Evolutionary conservation across 148 eudicot species (phyloP).

Genomic region (Silene latifolia): DNA sequence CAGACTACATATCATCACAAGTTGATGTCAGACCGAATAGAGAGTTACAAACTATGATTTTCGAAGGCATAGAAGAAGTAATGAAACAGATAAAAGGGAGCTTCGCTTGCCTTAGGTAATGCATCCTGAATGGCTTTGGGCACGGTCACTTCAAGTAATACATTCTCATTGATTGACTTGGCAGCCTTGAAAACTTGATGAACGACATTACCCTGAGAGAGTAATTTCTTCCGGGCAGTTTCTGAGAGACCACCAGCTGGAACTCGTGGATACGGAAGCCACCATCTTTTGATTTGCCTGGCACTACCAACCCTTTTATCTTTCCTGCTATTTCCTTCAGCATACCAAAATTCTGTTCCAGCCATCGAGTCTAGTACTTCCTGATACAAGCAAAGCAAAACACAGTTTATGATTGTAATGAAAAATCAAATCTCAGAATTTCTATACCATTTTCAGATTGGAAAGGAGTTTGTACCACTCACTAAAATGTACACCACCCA

Average conservation of each 20-base stretch:
- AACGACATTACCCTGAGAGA: constrained; percentile 68
- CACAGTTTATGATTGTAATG: neutral
- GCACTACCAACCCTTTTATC: constrained; percentile 56
- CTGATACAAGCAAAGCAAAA: constrained; percentile 34
- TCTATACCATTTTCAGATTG: neutral
- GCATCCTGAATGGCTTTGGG: constrained; percentile 63
- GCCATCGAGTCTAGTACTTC: constrained; percentile 84
- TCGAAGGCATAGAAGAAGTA: neutral
- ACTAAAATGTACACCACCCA: too few relatives aligned
- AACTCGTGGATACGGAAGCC: constrained; percentile 91
- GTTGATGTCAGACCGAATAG: neutral
- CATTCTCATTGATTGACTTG: constrained; percentile 68
- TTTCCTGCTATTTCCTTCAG: constrained; percentile 71
- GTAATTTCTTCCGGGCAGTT: constrained; percentile 62
- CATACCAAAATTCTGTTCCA: constrained; percentile 79
- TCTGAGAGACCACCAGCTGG: constrained; percentile 79
- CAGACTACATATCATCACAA: constrained; percentile 52
- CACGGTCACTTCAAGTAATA: constrained; percentile 73
- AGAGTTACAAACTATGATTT: neutral
- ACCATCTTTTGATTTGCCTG: constrained; percentile 83
- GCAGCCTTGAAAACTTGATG: constrained; percentile 94
- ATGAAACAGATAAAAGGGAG: neutral
- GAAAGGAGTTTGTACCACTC: too few relatives aligned
- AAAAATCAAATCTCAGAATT: neutral
- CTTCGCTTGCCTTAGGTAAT: constrained; percentile 60